A percentile compares a stretch with the other conserved stretches of the same genome.
Evolutionary conservation across 1,139 yeast species (phyloP).

Genomic region (Suhomyces anneliseae): DNA sequence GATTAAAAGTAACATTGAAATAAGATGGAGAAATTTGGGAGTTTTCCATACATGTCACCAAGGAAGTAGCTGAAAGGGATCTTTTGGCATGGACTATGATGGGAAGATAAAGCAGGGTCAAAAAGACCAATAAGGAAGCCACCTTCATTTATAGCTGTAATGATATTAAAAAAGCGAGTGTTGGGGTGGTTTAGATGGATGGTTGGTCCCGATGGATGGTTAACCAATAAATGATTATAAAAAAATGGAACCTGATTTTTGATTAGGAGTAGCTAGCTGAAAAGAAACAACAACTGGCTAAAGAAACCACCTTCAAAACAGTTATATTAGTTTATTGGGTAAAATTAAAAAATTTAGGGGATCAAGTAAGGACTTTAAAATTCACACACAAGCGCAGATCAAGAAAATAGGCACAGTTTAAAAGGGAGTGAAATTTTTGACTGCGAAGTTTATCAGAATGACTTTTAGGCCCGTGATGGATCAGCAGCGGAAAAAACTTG

Average conservation of each 20-base stretch:
- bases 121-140: slow-evolving; percentile 3
- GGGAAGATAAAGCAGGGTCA: slow-evolving; percentile 6
- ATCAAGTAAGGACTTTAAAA: too few species aligned
- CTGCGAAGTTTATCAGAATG: not conserved
- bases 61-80: slow-evolving; percentile 57
- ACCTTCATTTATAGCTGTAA: slow-evolving; percentile 1
- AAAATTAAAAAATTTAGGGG: not conserved
- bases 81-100: slow-evolving; percentile 30
- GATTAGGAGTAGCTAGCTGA: not conserved
- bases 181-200: not conserved
- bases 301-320: not conserved
- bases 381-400: not conserved
- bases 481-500: not conserved
- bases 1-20: slow-evolving; percentile 67
- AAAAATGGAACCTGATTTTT: too few species aligned
- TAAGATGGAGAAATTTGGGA: slow-evolving; percentile 64
- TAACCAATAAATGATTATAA: too few species aligned
- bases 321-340: too few species aligned
- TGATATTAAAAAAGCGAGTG: not conserved
- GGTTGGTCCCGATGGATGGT: not conserved
- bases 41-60: slow-evolving; percentile 72
- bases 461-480: not conserved
- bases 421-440: not conserved
- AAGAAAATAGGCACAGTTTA: not conserved
- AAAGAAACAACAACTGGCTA: not conserved